Percentiles rank a stretch among this genome's conserved stretches.
Conservation (phyloP, 768 basidiomycete species). For the Dentipellis fragilis region DNA sequence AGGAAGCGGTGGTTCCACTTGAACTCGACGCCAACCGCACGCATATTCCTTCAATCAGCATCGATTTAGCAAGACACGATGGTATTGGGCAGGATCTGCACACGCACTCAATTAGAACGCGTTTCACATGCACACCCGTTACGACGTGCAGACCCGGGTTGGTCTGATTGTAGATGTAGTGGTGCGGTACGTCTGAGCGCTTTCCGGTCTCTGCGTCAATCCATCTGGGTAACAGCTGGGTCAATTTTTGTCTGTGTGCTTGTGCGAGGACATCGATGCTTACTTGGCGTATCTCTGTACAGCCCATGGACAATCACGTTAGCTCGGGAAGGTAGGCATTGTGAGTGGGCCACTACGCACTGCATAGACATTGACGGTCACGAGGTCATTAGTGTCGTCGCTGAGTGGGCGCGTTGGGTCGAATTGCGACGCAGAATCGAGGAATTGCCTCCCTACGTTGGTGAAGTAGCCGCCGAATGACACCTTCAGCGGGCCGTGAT, state of each 20-base stretch:
- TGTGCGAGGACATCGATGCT: conserved; percentile 1
- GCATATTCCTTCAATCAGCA: conserved; percentile 12
- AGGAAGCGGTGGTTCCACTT: conserved; percentile 18
- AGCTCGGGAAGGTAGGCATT: no score
- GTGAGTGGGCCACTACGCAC: conserved; percentile 11
- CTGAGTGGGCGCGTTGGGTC: conserved; percentile 15
- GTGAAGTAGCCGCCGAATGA: conserved; percentile 17
- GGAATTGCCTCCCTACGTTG: conserved; percentile 17
- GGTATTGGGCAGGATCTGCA: not conserved
- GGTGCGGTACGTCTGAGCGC: conserved; percentile 45
- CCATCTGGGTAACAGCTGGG: conserved; percentile 31
- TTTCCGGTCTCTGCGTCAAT: conserved; percentile 40
- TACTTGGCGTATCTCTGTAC: conserved; percentile 48
- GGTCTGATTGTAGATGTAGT: conserved; percentile 25
- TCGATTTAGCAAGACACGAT: not conserved
- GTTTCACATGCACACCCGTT: conserved; percentile 24
- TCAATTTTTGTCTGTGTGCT: not conserved
- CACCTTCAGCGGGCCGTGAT: conserved; percentile 32
- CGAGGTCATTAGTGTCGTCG: conserved; percentile 16
- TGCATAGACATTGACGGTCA: conserved; percentile 17
- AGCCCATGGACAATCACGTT: not conserved
- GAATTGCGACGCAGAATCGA: conserved; percentile 16
- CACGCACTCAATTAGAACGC: conserved; percentile 26
- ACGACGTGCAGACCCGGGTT: conserved; percentile 23
- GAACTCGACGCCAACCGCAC: conserved; percentile 30